Percentiles rank a stretch among this genome's conserved stretches.
These are phyloP conservation scores for Fragaria vesca DNA, from an alignment of 306 rosid genomes.

Conservation along the genomic window DNA sequence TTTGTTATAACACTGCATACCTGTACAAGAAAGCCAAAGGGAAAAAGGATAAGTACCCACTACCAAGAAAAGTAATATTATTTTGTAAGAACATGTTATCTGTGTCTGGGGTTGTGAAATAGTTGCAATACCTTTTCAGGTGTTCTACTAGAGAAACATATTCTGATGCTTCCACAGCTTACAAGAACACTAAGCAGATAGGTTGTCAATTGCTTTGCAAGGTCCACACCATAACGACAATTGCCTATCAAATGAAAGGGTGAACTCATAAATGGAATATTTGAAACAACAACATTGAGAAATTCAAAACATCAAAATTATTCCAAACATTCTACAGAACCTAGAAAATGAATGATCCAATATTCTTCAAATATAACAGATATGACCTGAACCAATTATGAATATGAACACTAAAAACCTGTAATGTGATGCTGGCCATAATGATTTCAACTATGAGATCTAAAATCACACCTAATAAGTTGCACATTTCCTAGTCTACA, in stretches of 20 bases:
- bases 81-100: background rate
- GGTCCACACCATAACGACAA: constrained; percentile 80
- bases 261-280: background rate
- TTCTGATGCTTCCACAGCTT: constrained; percentile 86
- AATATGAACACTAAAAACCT: background rate
- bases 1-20: constrained; percentile 52
- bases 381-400: background rate
- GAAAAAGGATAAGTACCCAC: background rate
- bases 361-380: background rate
- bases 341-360: background rate
- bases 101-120: constrained; percentile 1
- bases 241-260: constrained; percentile 46
- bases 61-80: background rate
- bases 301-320: background rate
- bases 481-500: background rate
- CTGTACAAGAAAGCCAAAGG: constrained; percentile 43
- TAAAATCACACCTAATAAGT: background rate
- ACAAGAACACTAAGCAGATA: constrained; percentile 61
- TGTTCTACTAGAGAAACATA: constrained; percentile 88
- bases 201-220: constrained; percentile 74
- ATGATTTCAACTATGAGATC: constrained; percentile 9
- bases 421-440: background rate
- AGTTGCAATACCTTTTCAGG: constrained; percentile 66
- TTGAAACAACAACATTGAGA: background rate
- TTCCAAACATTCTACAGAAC: background rate